Conservation (phyloP, 352 stramenopile species). For the Globisporangium barbulae region DNA sequence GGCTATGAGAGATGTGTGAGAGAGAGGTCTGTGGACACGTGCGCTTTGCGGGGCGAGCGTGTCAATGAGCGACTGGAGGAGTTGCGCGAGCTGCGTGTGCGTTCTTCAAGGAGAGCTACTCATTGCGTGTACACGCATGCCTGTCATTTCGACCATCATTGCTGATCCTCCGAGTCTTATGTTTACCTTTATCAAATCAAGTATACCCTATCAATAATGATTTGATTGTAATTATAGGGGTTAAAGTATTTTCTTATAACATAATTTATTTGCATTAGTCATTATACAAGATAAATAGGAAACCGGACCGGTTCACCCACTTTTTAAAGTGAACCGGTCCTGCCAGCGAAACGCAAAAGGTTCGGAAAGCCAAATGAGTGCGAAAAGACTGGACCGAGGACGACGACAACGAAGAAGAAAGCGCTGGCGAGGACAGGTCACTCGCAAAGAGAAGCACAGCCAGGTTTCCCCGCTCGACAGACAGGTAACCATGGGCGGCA, state of each 20-base stretch:
- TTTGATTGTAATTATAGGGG: not conserved
- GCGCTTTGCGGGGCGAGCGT: not conserved
- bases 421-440: not conserved
- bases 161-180: conserved; percentile 2
- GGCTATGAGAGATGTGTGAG: not conserved
- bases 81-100: not conserved
- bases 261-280: not conserved
- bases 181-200: not conserved
- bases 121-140: conserved; percentile 5
- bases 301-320: not conserved
- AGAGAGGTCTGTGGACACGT: not conserved
- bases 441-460: not conserved
- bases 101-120: conserved; percentile 1
- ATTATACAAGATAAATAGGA: not conserved
- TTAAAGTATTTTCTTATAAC: not conserved
- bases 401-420: conserved; percentile 3
- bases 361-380: not conserved
- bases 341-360: not conserved
- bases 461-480: conserved; percentile 9
- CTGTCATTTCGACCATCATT: not conserved
- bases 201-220: not conserved
- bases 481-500: conserved; percentile 47
- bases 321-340: not conserved
- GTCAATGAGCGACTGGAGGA: conserved; percentile 9
- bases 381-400: conserved; percentile 7